A percentile compares a stretch with the other conserved stretches of the same genome.
phyloP scores from a whole-genome alignment of 2,329 filamentous ascomycete genomes.

The Monosporascus sp. region DNA sequence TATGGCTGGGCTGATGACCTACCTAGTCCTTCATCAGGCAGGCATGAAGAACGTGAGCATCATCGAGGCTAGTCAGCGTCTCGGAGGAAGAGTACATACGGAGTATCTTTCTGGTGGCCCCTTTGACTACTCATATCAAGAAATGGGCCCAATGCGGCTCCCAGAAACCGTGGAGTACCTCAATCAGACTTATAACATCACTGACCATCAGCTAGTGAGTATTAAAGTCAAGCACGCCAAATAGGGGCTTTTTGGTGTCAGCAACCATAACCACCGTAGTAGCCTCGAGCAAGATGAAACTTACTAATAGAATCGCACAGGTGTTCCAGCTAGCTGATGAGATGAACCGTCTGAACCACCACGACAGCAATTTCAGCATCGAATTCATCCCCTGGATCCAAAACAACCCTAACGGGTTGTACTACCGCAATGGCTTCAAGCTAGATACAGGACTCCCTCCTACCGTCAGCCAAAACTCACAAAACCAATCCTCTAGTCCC shows the following conservation, averaged over 20 bases:
- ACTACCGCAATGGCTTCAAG: conserved; percentile 41
- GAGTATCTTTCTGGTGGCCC: conserved; percentile 54
- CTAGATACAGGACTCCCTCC: conserved; percentile 48
- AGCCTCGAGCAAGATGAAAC: not conserved
- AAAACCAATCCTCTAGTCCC: conserved; percentile 35
- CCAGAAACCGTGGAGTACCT: conserved; percentile 45
- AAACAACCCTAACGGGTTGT: conserved; percentile 46
- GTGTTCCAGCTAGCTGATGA: conserved; percentile 56
- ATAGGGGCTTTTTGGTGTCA: not conserved
- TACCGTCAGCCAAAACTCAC: conserved; percentile 40
- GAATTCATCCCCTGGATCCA: conserved; percentile 62
- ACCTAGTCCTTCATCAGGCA: conserved; percentile 40
- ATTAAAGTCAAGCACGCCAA: not conserved
- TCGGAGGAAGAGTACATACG: conserved; percentile 61
- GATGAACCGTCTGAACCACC: conserved; percentile 54
- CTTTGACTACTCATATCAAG: conserved; percentile 61
- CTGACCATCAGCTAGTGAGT: conserved; percentile 52
- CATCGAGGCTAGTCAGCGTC: conserved; percentile 52
- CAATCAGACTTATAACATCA: conserved; percentile 54
- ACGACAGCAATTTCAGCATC: conserved; percentile 41
- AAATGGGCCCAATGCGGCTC: conserved; percentile 62
- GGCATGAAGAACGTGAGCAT: conserved; percentile 58
- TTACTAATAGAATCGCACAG: conserved; percentile 5
- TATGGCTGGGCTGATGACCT: conserved; percentile 60
- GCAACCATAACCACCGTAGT: not conserved